A percentile compares a stretch with the other conserved stretches of the same genome.
These are phyloP conservation scores for Cerioporus squamosus DNA, from an alignment of 1,284 basidiomycete species.

Conservation along the genomic window DNA sequence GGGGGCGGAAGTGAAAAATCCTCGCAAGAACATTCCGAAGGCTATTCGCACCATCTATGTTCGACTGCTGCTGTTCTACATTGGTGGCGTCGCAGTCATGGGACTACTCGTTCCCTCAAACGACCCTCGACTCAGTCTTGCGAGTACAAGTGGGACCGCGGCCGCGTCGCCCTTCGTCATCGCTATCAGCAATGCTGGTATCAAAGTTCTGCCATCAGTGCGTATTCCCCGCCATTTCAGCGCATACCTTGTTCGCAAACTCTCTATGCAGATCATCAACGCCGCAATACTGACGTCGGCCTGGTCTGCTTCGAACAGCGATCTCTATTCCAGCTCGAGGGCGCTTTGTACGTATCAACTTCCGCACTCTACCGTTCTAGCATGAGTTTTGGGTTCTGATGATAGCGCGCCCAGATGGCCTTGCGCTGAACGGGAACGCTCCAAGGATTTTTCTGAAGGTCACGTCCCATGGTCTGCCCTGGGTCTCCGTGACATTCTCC, in stretches of 20 bases:
- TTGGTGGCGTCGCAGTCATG: conserved; percentile 54
- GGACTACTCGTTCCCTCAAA: conserved; percentile 80
- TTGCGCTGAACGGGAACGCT: conserved; percentile 78
- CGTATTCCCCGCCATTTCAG: neutral
- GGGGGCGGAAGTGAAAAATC: conserved; percentile 35
- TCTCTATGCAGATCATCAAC: conserved; percentile 76
- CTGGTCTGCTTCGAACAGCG: conserved; percentile 85
- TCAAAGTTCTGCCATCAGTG: conserved; percentile 64
- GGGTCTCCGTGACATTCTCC: conserved; percentile 69
- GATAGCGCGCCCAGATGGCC: conserved; percentile 57
- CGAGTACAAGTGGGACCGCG: conserved; percentile 52
- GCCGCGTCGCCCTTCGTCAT: conserved; percentile 87
- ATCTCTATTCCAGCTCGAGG: conserved; percentile 82
- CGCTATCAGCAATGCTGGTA: conserved; percentile 75
- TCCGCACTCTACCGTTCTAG: neutral
- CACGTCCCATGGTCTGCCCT: conserved; percentile 77
- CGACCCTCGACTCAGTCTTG: conserved; percentile 58
- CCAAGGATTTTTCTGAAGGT: conserved; percentile 76
- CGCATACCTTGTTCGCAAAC: neutral
- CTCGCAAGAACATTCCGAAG: conserved; percentile 41
- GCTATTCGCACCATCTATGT: conserved; percentile 57
- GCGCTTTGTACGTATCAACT: conserved; percentile 67
- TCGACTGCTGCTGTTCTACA: conserved; percentile 47
- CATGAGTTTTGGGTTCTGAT: neutral
- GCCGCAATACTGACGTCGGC: conserved; percentile 85